phyloP scores from a whole-genome alignment of 2,329 filamentous ascomycete genomes.

The Aureobasidium zeae region DNA sequence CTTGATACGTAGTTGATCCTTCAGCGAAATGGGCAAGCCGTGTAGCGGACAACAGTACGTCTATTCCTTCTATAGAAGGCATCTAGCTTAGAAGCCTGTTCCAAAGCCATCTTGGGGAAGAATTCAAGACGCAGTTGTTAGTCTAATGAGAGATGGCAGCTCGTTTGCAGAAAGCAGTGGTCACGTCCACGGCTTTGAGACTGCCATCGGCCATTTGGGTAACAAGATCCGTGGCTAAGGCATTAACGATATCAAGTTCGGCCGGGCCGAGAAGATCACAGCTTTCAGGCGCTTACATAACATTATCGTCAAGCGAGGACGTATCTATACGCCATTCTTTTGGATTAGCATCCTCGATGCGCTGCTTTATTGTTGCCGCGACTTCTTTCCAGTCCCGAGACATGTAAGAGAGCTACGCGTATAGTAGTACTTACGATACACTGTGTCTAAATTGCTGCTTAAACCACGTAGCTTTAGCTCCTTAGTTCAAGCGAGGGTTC shows the following conservation, averaged over 20 bases:
- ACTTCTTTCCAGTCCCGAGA: constrained; percentile 7
- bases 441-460: too few relatives aligned
- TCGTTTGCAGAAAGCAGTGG: constrained; percentile 42
- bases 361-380: background rate
- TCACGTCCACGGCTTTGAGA: constrained; percentile 41
- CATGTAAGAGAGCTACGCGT: background rate
- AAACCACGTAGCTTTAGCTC: too few relatives aligned
- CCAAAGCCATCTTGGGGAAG: constrained; percentile 34
- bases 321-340: constrained; percentile 48
- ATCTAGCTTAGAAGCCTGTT: constrained; percentile 41
- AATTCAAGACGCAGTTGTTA: constrained; percentile 38
- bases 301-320: constrained; percentile 21
- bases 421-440: too few relatives aligned
- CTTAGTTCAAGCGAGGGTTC: too few relatives aligned
- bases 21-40: constrained; percentile 20
- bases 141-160: constrained; percentile 41
- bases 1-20: constrained; percentile 19
- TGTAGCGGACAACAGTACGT: constrained; percentile 28
- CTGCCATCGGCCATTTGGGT: background rate
- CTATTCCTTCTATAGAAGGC: constrained; percentile 36
- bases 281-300: constrained; percentile 1
- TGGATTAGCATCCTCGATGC: constrained; percentile 41
- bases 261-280: constrained; percentile 6
- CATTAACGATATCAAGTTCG: constrained; percentile 16
- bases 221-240: constrained; percentile 10